Conservation (phyloP, 805 yeast species). For the Candida glaebosa region DNA sequence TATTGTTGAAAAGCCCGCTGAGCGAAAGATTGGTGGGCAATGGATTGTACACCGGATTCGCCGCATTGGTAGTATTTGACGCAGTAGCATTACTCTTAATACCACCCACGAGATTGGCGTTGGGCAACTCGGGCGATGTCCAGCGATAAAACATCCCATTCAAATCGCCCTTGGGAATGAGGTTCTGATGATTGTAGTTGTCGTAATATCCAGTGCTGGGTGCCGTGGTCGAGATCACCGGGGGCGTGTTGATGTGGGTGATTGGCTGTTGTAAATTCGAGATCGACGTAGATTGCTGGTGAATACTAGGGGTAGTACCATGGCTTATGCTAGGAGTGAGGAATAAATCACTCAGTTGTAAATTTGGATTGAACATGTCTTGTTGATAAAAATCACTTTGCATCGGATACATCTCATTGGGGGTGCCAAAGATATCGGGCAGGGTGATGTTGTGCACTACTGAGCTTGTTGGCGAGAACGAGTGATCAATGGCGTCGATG, state of each 20-base stretch:
- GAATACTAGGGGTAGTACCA: not conserved
- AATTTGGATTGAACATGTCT: not conserved
- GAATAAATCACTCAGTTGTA: constrained; percentile 1
- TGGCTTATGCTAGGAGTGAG: not conserved
- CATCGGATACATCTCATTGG: not conserved
- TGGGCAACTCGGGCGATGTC: constrained; percentile 4
- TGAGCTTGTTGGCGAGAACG: constrained; percentile 7
- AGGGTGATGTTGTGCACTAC: constrained; percentile 6
- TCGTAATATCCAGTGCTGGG: not conserved
- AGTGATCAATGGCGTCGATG: not conserved
- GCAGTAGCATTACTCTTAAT: not conserved
- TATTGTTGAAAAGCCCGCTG: constrained; percentile 7
- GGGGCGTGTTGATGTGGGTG: not conserved
- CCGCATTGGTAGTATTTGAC: not conserved
- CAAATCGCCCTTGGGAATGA: constrained; percentile 2
- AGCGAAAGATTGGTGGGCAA: constrained; percentile 4
- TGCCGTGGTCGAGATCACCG: not conserved
- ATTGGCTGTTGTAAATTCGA: not conserved
- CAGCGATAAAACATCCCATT: constrained; percentile 1
- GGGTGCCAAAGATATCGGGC: constrained; percentile 1
- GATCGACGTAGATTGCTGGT: not conserved
- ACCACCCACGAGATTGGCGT: not conserved
- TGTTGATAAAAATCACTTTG: not conserved
- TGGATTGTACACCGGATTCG: not conserved
- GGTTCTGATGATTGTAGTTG: not conserved